Percentiles rank a stretch among this genome's conserved stretches.
Conservation (phyloP, 1,284 basidiomycete genomes). For the Apiotrichum gracile region DNA sequence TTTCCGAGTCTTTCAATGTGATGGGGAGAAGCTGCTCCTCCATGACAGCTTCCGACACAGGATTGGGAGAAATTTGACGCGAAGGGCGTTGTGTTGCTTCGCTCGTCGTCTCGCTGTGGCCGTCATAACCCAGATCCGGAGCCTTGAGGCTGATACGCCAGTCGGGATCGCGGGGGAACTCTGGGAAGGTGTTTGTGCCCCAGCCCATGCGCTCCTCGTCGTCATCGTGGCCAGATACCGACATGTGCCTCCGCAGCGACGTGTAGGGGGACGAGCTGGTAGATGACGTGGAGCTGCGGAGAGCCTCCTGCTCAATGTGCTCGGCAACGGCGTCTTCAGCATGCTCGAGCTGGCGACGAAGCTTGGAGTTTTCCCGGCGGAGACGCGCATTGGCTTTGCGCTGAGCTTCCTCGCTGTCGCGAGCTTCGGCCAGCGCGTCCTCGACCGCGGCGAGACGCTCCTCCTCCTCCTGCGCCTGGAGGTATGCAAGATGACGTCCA, state of each 20-base stretch:
- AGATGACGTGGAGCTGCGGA: background rate
- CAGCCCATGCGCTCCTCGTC: slow-evolving; percentile 17
- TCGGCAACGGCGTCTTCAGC: slow-evolving; percentile 19
- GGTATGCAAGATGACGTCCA: background rate
- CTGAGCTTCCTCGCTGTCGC: slow-evolving; percentile 34
- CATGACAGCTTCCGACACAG: background rate
- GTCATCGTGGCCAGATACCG: background rate
- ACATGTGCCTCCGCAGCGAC: background rate
- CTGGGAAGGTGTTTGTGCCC: slow-evolving; percentile 26
- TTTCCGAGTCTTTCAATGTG: too few relatives aligned
- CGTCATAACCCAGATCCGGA: too few relatives aligned
- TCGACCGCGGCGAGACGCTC: slow-evolving; percentile 30
- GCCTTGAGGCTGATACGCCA: background rate
- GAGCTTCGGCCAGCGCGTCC: slow-evolving; percentile 32
- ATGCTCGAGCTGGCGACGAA: slow-evolving; percentile 28
- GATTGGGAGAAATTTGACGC: background rate
- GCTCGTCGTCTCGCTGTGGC: background rate
- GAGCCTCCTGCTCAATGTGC: background rate
- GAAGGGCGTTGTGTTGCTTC: background rate
- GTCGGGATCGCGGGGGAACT: slow-evolving; percentile 12
- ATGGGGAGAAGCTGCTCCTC: background rate
- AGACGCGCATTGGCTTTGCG: slow-evolving; percentile 32
- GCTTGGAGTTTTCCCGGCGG: slow-evolving; percentile 29
- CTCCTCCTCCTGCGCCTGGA: slow-evolving; percentile 24
- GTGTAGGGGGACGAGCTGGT: background rate